Evolutionary conservation across 1,139 yeast genomes (phyloP), one percentile per base, ranked within the genome.

Genomic region (Diutina sp.): DNA sequence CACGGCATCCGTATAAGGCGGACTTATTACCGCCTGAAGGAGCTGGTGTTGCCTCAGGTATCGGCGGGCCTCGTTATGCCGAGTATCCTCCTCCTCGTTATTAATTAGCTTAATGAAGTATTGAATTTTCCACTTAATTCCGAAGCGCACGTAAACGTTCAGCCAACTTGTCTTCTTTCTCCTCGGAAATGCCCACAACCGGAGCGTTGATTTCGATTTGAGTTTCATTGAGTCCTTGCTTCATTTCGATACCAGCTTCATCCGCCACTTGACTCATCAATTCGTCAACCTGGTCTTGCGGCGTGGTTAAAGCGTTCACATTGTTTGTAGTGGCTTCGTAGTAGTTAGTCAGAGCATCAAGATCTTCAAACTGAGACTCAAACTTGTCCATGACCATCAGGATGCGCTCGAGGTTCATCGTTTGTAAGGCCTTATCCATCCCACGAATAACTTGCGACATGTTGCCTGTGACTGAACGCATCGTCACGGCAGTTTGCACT

Each of bases 331-430:
- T 93, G 55, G 84, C 81, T 67, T 95, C 98, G 69, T 93, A 93
- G 67, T 93, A 95, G 62, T 90, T 88, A 0, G 98, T 86, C 46
- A 95, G 83, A 8, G 97, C 95, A 68, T 95, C 99, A 63, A 95
- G 75, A 66, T 95, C 98, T 68, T 95, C 99, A 66, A 95, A 95
- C 69, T 95, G 99, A 59, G 78, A 82, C 69, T 95, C 99, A 67
- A 95, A 95, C 69, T 90, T 91, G 70, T 93, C 99, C 99, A 95
- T 93, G 18, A 93, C 95, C 72, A 90, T 72, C 7, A 97, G 89
- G 48, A 95, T 93, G 63, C 83, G 81, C 67, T 95, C 98, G 60
- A 95, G 74, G 68, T 95, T 93, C 99, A 95, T 95, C 47, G 95
- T 85, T 65, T 89, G 95, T 72, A 95, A 79, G 0, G 99, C 99